Base-by-base conservation (phyloP, 2,329 filamentous ascomycete genomes). In the Nemania sp. region DNA sequence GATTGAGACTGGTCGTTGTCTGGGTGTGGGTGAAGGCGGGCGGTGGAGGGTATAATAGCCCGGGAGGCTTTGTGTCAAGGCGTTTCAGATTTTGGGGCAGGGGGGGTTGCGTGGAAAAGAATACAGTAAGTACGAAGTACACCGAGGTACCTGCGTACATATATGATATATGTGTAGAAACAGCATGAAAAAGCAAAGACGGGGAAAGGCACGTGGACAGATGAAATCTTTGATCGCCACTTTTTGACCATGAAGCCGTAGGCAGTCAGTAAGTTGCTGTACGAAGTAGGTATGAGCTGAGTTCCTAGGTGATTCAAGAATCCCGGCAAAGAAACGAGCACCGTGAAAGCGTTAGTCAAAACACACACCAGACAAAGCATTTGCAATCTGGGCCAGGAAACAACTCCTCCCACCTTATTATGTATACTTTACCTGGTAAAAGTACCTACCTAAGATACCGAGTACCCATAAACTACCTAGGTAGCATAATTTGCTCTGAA, bases 1-100 rank as follows among this genome's bases (percentile, higher is more conserved):
- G 65, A 66, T 64, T 9, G 35, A 54, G 62, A 54, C 60, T 56
- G 52, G 48, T 37, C 65, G 65, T 57, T 64, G 65, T 65, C 21
- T 57, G 53, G 54, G 17, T 29, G 50, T 29, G 46, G 54, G 20
- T 50, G 11, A 40, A 35, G 17, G 29, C 46, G 21, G 40, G 37
- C 18, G 42, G 20, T 13, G 21, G 40, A 17, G 12, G n/a, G n/a
- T n/a, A 51, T 37, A 57, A 55, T 54, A 18, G 46, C 43, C 51
- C 32, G n/a, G 47, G 52, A 32, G 32, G 56, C 54, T 54, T 62
- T 53, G 58, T 64, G 21, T 62, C 57, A 51, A 59, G 53, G 52
- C 48, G 62, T 64, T 64, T 64, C 62, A 64, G 62, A 55, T 56
- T 47, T 35, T 17, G 32, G 43, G 20, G n/a, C n/a, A 29, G 25